Evolutionary conservation across 768 basidiomycete species (phyloP), one percentile per base, ranked within the genome.

Genomic region (Pisolithus sp.): DNA sequence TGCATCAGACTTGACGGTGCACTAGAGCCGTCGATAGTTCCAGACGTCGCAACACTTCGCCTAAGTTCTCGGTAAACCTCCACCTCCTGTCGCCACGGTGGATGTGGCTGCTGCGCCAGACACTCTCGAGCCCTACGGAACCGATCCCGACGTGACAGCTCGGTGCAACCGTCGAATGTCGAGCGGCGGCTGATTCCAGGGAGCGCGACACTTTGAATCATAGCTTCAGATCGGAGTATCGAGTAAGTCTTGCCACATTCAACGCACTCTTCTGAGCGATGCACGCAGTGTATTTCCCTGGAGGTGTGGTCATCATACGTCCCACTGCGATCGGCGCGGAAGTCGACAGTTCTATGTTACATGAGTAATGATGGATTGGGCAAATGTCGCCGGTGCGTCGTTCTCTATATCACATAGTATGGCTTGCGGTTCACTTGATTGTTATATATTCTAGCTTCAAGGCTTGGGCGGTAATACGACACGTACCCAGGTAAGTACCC

Each of bases 121-220:
- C 47, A 51, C 20, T 30, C 15, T 26, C 5, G 70, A 75, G 52
- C 71, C 68, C 17, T 53, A 73, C 4, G 63, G 67, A 2, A 26
- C 46, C 8, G 72, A 74, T 41, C 26, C 60, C 61, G 71, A 66
- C 34, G 84, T 80, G 0, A 77, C 68, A 0, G 71, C 95, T 20
- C 73, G 66, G 18, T 69, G 62, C 51, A 95, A 93, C 57, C 68
- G 71, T 21, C 74, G 93, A 9, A 87, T 89, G 23, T 97, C 93
- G 0, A 71, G 80, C 0, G 65, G 72, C 13, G 86, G 83, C 46
- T 98, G 95, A 93, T 87, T 80, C 62, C 96, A 98, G 71, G 94
- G 97, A 55, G 95, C 95, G 8, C 79, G 94, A 30, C 89, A 93
- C 65, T 67, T 99, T 6, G 89, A 93, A 63, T 77, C n/a, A n/a